phyloP scores from a whole-genome alignment of 352 stramenopile species.

The Globisporangium paroecandrum region DNA sequence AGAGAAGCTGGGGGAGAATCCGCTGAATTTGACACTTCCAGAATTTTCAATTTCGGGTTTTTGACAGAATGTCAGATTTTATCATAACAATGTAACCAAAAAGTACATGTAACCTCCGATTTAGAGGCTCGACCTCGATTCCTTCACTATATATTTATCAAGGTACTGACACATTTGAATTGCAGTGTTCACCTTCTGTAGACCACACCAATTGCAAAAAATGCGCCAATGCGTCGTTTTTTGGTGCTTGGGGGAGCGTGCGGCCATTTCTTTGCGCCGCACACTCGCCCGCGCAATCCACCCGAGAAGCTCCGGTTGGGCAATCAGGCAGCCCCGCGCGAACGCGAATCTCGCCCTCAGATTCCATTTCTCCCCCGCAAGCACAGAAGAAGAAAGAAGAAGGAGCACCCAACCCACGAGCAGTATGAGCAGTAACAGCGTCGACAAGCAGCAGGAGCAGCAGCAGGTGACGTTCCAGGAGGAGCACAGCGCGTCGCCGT shows the following conservation, averaged over 20 bases:
- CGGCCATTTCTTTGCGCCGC: not conserved
- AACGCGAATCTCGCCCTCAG: not conserved
- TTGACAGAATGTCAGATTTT: too few species aligned
- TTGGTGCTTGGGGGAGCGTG: not conserved
- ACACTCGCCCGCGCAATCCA: not conserved
- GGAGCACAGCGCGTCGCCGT: not conserved
- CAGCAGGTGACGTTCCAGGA: not conserved
- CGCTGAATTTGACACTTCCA: too few species aligned
- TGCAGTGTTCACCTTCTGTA: too few species aligned
- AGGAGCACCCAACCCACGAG: not conserved
- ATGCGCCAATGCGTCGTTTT: not conserved
- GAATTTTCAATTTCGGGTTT: too few species aligned
- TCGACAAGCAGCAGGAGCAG: not conserved
- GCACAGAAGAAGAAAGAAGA: too few species aligned
- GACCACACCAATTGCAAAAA: too few species aligned
- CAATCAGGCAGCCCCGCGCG: not conserved
- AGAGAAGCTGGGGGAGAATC: too few species aligned
- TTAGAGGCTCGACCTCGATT: too few species aligned
- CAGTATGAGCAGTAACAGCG: not conserved
- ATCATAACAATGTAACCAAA: too few species aligned
- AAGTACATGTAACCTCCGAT: too few species aligned
- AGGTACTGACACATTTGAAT: too few species aligned
- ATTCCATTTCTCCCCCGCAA: not conserved
- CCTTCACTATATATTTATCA: too few species aligned
- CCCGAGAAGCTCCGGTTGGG: not conserved